Evolutionary conservation across 352 stramenopile species (phyloP).

Genomic region (Plasmopara halstedii): DNA sequence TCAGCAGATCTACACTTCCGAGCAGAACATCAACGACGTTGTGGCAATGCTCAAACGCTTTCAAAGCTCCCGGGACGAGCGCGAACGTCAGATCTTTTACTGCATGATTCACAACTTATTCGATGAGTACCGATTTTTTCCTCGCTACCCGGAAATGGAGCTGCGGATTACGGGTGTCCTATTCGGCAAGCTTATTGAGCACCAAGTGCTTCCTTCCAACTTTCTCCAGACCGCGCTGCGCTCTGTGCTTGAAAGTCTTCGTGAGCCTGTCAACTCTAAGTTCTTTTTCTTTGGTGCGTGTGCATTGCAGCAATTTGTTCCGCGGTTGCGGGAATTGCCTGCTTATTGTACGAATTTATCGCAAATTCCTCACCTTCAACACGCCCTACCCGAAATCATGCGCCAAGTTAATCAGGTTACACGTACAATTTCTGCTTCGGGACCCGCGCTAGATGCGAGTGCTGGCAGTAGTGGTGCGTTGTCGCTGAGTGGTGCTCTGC

Average conservation of each 20-base stretch:
- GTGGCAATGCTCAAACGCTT: conserved; percentile 98
- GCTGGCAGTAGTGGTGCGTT: conserved; percentile 13
- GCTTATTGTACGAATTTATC: conserved; percentile 98
- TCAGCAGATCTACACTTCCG: conserved; percentile 98
- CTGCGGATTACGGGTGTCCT: conserved; percentile 97
- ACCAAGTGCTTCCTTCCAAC: conserved; percentile 96
- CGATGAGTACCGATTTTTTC: conserved; percentile 99
- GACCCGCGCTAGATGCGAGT: conserved; percentile 21
- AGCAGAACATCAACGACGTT: conserved; percentile 97
- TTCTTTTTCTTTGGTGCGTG: conserved; percentile 99
- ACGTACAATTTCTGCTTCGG: conserved; percentile 42
- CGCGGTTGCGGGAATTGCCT: conserved; percentile 92
- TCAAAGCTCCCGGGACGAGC: conserved; percentile 91
- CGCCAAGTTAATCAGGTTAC: conserved; percentile 80
- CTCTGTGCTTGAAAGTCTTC: conserved; percentile 95
- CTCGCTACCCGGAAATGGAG: conserved; percentile 98
- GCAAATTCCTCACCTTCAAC: conserved; percentile 95
- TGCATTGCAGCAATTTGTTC: conserved; percentile 97
- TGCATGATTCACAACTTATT: conserved; percentile 99
- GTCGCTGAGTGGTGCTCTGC: conserved; percentile 15
- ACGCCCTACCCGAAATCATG: conserved; percentile 90
- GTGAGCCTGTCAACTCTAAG: conserved; percentile 94
- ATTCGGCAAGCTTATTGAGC: conserved; percentile 97
- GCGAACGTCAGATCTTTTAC: conserved; percentile 98
- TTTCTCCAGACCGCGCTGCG: conserved; percentile 96